These are phyloP conservation scores for Kurtzmaniella quercitrusa DNA, from an alignment of 1,139 yeast genomes.

Conservation along the genomic window DNA sequence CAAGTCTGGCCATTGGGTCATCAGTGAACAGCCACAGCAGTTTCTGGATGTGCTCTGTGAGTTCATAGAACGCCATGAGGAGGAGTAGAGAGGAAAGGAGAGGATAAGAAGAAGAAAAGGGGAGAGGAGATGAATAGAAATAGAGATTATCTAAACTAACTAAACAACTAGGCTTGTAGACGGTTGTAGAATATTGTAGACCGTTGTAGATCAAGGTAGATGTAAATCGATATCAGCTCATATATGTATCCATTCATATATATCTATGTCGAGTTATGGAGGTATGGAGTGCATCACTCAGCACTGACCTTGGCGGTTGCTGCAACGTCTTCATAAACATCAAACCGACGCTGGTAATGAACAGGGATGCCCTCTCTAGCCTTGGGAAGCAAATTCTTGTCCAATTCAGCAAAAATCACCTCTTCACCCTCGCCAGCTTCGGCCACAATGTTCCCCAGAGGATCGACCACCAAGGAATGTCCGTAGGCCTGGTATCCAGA, in stretches of 20 bases:
- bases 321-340: conserved; percentile 67
- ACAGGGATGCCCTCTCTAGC: conserved; percentile 77
- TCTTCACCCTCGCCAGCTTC: conserved; percentile 88
- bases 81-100: conserved; percentile 15
- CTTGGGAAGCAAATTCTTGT: conserved; percentile 54
- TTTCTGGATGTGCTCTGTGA: conserved; percentile 56
- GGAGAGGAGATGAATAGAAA: no score
- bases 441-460: conserved; percentile 71
- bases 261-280: no score
- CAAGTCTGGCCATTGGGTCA: conserved; percentile 90
- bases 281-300: no score
- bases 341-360: conserved; percentile 75
- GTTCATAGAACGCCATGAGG: conserved; percentile 58
- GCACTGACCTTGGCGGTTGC: conserved; percentile 7
- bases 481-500: conserved; percentile 88
- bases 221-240: no score
- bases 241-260: no score
- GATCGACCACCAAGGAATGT: conserved; percentile 84
- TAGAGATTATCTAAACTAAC: no score
- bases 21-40: conserved; percentile 71
- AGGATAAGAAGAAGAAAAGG: not conserved
- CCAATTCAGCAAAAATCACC: conserved; percentile 74
- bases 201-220: no score
- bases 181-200: no score
- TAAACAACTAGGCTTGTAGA: no score